Percentiles rank a stretch among this genome's conserved stretches.
These are phyloP conservation scores for Ochetophila trinervis DNA, from an alignment of 306 rosid species.

Conservation along the genomic window DNA sequence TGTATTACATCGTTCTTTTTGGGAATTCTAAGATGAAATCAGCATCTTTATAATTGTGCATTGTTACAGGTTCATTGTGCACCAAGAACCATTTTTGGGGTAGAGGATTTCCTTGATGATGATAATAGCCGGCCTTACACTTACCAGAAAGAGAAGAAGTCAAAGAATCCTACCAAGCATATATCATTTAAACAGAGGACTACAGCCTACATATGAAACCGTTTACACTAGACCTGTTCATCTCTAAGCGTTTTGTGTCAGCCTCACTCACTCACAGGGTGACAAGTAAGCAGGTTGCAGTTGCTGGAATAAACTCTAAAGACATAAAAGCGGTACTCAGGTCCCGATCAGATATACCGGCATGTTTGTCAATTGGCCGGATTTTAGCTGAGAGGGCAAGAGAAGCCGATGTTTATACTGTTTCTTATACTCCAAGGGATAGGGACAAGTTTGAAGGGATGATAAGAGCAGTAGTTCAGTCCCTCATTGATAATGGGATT, in stretches of 20 bases:
- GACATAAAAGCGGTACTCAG: constrained; percentile 84
- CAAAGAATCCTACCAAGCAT: constrained; percentile 84
- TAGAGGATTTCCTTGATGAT: constrained; percentile 86
- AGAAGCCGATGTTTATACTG: constrained; percentile 91
- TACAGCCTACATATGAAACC: constrained; percentile 88
- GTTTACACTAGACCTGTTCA: constrained; percentile 83
- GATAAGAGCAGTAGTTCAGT: constrained; percentile 94
- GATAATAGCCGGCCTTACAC: constrained; percentile 87
- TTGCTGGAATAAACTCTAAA: constrained; percentile 96
- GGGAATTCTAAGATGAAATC: not conserved
- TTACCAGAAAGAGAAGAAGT: constrained; percentile 75
- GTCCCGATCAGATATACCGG: constrained; percentile 89
- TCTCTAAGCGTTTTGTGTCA: constrained; percentile 88
- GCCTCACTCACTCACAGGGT: constrained; percentile 92
- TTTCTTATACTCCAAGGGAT: constrained; percentile 80
- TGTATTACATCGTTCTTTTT: not conserved
- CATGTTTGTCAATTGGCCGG: constrained; percentile 78
- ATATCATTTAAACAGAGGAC: constrained; percentile 87
- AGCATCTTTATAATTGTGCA: constrained; percentile 4
- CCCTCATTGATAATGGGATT: constrained; percentile 88
- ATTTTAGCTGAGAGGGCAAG: constrained; percentile 83
- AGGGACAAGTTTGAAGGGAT: constrained; percentile 95
- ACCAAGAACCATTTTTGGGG: constrained; percentile 91
- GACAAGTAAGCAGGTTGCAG: constrained; percentile 90
- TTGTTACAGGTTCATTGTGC: constrained; percentile 51